Evolutionary conservation across 2,329 filamentous ascomycete species (phyloP).

Genomic region (Chrysosporium queenslandicum): DNA sequence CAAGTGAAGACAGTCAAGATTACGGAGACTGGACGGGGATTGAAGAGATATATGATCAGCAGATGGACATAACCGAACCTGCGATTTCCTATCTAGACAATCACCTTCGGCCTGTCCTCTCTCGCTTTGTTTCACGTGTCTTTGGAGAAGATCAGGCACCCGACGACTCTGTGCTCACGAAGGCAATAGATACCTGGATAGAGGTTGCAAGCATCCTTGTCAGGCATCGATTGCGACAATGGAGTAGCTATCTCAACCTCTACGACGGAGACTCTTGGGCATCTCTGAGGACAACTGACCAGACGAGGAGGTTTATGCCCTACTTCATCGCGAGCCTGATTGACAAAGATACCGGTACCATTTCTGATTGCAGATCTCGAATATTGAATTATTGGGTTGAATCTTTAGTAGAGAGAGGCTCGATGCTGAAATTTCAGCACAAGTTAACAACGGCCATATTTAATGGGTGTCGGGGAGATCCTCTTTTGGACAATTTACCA

Average conservation of each 20-base stretch:
- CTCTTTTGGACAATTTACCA: constrained; percentile 48
- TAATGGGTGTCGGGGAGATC: constrained; percentile 38
- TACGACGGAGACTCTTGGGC: constrained; percentile 45
- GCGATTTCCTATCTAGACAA: constrained; percentile 31
- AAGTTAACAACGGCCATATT: constrained; percentile 46
- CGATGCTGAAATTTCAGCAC: constrained; percentile 53
- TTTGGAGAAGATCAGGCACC: constrained; percentile 50
- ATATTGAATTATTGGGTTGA: constrained; percentile 46
- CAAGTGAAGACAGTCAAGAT: constrained; percentile 55
- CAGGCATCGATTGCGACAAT: constrained; percentile 39
- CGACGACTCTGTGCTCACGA: constrained; percentile 45
- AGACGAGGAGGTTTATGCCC: constrained; percentile 40
- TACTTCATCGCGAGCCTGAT: constrained; percentile 40
- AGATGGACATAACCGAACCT: constrained; percentile 20
- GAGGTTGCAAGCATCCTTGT: constrained; percentile 41
- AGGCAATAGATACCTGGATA: constrained; percentile 47
- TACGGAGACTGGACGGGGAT: constrained; percentile 51
- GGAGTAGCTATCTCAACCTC: constrained; percentile 47
- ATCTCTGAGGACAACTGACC: constrained; percentile 37
- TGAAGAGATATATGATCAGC: constrained; percentile 37
- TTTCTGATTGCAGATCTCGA: constrained; percentile 38
- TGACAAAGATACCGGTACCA: constrained; percentile 33
- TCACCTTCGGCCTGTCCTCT: constrained; percentile 41
- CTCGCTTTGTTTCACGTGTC: constrained; percentile 49
- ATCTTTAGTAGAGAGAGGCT: constrained; percentile 49